Evolutionary conservation across 495 filamentous ascomycete species (phyloP), one percentile per base, ranked within the genome.

Genomic region (Penicillium manginii): DNA sequence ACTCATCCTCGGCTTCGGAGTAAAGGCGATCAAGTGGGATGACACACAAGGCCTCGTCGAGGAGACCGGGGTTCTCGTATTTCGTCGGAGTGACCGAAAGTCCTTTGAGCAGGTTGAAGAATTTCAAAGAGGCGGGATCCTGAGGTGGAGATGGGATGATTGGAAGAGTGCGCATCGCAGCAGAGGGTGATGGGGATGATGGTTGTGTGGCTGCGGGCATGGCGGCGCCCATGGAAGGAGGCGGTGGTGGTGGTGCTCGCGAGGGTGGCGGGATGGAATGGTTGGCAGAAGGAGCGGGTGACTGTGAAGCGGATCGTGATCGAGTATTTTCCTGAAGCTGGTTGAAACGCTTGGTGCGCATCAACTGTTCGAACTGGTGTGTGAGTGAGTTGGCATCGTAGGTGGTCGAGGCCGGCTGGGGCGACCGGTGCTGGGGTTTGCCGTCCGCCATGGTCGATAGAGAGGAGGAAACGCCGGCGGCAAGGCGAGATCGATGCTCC

Each of bases 1-100:
- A 85, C 69, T 98, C 93, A 64, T 98, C 92, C 67, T 98, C 92
- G 37, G 94, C 94, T 66, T 97, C 92, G 48, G 87, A 83, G 72
- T 98, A 97, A 66, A 99, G 88, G 60, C 88, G 85, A 64, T 97
- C 91, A n/a, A 98, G 73, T 0, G 96, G 96, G 46, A 99, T 90
- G 18, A 86, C 78, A 40, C 86, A 81, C 15, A 99, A 76, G 5
- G 94, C 96, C 72, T 98, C 96, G 71, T 99, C 94, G 37, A 99
- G 80, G 32, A 98, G 80, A 35, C 94, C 96, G 0, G 96, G 94
- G 69, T 99, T 98, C 76, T 99, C 94, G 75, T 96, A 99, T 68
- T 91, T 92, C 18, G 85, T 89, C 11, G 94, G 94, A 23, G 90
- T 94, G 26, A 85, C 79, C 3, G 94, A 94, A 9, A 98, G 75